phyloP scores from a whole-genome alignment of 345 rosid genomes.

The Eucalyptus rudis region DNA sequence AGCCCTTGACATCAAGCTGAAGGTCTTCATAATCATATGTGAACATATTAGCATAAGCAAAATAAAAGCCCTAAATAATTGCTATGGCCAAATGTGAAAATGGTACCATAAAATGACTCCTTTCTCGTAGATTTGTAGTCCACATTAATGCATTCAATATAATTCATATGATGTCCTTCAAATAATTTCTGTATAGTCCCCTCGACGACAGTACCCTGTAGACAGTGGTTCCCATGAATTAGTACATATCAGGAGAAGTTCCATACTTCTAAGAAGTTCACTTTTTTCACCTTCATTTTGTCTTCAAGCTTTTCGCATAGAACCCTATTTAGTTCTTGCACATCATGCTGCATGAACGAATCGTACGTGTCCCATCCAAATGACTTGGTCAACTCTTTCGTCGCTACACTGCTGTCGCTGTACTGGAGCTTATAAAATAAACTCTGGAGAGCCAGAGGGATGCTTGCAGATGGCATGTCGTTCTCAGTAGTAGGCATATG shows the following conservation, averaged over 20 bases:
- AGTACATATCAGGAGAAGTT: neutral
- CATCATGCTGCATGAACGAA: slow-evolving; percentile 99
- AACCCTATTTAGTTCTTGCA: slow-evolving; percentile 93
- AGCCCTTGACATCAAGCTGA: slow-evolving; percentile 98
- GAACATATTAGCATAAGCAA: neutral
- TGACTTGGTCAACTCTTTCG: slow-evolving; percentile 88
- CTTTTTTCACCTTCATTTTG: slow-evolving; percentile 73
- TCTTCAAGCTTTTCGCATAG: slow-evolving; percentile 93
- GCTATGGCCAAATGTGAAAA: neutral
- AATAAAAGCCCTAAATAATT: neutral
- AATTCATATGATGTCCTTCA: slow-evolving; percentile 98
- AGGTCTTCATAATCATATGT: slow-evolving; percentile 39
- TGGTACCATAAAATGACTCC: slow-evolving; percentile 90
- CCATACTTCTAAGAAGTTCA: neutral
- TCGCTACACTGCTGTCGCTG: slow-evolving; percentile 88
- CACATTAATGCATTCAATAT: slow-evolving; percentile 90
- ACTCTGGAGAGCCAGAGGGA: slow-evolving; percentile 95
- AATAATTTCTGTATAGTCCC: slow-evolving; percentile 92
- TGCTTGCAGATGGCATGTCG: slow-evolving; percentile 86
- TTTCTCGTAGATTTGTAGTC: slow-evolving; percentile 90
- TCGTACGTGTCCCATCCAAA: slow-evolving; percentile 98
- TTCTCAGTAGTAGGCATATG: slow-evolving; percentile 98
- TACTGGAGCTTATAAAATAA: slow-evolving; percentile 95
- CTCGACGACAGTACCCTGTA: slow-evolving; percentile 93
- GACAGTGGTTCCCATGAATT: neutral